Conservation (phyloP, 441 rosid species). For the Theobroma grandiflorum region DNA sequence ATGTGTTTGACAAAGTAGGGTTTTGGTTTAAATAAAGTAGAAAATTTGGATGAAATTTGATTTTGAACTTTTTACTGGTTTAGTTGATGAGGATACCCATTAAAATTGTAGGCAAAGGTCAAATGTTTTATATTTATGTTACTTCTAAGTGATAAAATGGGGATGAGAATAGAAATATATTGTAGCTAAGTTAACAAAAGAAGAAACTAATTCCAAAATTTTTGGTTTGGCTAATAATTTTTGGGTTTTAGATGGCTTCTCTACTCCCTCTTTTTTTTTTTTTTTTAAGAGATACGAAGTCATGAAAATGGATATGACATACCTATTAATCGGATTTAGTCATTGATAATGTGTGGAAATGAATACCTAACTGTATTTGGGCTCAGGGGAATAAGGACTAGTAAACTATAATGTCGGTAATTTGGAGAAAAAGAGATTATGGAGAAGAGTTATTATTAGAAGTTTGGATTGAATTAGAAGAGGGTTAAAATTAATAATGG, state of each 20-base stretch:
- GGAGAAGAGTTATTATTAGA: neutral
- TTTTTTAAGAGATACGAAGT: neutral
- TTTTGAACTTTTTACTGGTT: neutral
- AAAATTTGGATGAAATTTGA: neutral
- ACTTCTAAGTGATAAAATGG: neutral
- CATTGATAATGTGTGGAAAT: neutral
- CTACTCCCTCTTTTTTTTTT: neutral
- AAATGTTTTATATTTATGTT: neutral
- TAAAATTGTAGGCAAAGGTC: neutral
- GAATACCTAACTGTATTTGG: neutral
- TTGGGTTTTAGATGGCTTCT: neutral
- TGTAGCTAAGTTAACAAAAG: neutral
- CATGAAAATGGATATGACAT: constrained; percentile 10
- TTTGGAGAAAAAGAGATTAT: neutral
- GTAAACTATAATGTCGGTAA: neutral
- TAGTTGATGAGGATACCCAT: neutral
- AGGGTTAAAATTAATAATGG: neutral
- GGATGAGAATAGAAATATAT: neutral
- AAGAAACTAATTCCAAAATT: neutral
- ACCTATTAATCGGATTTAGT: neutral
- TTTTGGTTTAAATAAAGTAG: neutral
- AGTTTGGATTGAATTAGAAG: neutral
- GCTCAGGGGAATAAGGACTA: neutral
- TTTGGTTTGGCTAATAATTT: neutral
- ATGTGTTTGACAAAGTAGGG: constrained; percentile 1